Evolutionary conservation across 2,329 filamentous ascomycete genomes (phyloP).

Genomic region (Fusarium odoratissimum): DNA sequence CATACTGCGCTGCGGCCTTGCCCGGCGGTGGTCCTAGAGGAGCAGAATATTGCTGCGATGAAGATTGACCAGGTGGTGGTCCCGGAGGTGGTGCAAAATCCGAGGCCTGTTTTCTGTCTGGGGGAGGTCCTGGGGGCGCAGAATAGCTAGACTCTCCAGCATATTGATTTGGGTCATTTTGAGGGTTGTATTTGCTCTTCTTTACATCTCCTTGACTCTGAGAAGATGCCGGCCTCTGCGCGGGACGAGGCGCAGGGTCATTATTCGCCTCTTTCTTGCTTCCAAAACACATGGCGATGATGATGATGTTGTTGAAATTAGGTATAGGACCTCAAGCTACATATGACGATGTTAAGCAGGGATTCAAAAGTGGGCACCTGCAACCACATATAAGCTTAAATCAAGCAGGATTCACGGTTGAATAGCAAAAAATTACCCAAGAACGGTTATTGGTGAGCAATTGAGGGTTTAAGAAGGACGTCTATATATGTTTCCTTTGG

Average conservation of each 20-base stretch:
- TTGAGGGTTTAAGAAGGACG: neutral
- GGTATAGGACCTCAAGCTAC: neutral
- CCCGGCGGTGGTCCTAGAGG: conserved; percentile 49
- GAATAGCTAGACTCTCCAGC: conserved; percentile 34
- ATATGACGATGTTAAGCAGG: conserved; percentile 28
- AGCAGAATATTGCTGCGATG: conserved; percentile 40
- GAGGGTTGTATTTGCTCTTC: conserved; percentile 43
- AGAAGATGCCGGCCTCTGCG: conserved; percentile 43
- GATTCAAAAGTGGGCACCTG: conserved; percentile 24
- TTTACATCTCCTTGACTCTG: conserved; percentile 46
- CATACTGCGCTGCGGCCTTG: conserved; percentile 22
- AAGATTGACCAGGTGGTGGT: conserved; percentile 38
- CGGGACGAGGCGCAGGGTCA: conserved; percentile 56
- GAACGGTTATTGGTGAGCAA: neutral
- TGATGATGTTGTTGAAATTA: conserved; percentile 1
- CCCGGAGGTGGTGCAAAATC: conserved; percentile 49
- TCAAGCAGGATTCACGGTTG: neutral
- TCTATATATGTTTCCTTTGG: neutral
- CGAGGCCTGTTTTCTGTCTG: conserved; percentile 23
- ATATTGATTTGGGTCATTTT: conserved; percentile 37
- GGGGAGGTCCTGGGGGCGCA: conserved; percentile 37
- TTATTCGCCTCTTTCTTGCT: conserved; percentile 55
- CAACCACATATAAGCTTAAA: conserved; percentile 34
- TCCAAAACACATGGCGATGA: conserved; percentile 61
- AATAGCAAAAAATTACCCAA: conserved; percentile 3